A percentile compares a stretch with the other conserved stretches of the same genome.
Conservation (phyloP, 2,329 filamentous ascomycete genomes). For the Thelonectria discophora region DNA sequence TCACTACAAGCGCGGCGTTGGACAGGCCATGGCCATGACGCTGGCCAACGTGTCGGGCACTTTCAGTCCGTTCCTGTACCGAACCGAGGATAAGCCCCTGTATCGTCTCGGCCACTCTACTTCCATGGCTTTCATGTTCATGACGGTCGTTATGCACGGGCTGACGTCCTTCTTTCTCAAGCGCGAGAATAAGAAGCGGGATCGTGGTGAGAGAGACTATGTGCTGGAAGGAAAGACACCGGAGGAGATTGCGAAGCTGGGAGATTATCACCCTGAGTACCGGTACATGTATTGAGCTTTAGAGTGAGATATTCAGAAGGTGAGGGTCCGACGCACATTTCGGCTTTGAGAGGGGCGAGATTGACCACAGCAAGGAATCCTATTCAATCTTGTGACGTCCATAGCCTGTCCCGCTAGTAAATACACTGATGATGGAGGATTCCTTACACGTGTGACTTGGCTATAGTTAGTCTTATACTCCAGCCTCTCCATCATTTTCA, state of each 20-base stretch:
- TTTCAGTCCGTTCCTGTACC: background rate
- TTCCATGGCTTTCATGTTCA: background rate
- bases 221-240: background rate
- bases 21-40: background rate
- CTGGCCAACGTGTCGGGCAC: background rate
- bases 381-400: background rate
- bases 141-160: background rate
- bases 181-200: background rate
- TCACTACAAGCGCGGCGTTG: background rate
- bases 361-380: background rate
- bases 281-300: background rate
- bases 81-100: background rate
- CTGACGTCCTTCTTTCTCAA: background rate
- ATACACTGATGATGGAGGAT: no score
- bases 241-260: background rate
- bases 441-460: no score
- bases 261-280: background rate
- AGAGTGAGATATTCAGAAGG: background rate
- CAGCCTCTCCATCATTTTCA: no score
- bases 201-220: background rate
- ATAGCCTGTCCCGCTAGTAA: background rate
- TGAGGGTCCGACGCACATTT: background rate
- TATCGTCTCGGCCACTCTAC: background rate
- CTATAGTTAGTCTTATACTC: no score
- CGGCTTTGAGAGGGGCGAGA: background rate